Conservation (phyloP, 2,329 filamentous ascomycete genomes). For the Cordyceps cateniannulata region DNA sequence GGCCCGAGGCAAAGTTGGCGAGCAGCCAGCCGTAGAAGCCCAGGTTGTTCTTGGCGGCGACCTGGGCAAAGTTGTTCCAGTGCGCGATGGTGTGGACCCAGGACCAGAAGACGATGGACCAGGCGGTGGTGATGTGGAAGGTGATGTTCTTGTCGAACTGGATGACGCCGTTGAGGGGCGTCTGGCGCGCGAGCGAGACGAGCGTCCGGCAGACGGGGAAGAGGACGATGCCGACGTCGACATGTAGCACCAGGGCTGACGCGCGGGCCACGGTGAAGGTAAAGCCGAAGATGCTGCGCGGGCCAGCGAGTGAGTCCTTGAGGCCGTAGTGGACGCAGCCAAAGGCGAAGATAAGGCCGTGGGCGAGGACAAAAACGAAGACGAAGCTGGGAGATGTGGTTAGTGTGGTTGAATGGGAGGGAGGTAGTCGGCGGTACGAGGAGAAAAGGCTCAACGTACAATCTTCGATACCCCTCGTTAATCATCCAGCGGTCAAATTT, state of each 20-base stretch:
- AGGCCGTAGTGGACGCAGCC: conserved; percentile 73
- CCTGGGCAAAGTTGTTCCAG: conserved; percentile 79
- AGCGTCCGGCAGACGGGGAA: conserved; percentile 80
- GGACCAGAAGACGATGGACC: conserved; percentile 84
- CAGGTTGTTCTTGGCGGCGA: conserved; percentile 66
- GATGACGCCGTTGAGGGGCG: conserved; percentile 77
- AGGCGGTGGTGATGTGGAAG: conserved; percentile 78
- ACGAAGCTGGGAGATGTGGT: conserved; percentile 53
- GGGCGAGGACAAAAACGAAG: conserved; percentile 65
- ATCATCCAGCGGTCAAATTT: conserved; percentile 84
- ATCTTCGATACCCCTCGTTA: conserved; percentile 75
- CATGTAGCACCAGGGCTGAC: conserved; percentile 69
- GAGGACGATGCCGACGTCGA: conserved; percentile 73
- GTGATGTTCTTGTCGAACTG: conserved; percentile 88
- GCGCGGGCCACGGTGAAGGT: conserved; percentile 73
- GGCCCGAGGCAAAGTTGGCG: conserved; percentile 71
- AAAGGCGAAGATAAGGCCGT: conserved; percentile 72
- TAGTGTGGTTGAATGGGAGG: conserved; percentile 4
- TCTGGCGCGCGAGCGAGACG: conserved; percentile 73
- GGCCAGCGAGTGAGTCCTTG: conserved; percentile 64
- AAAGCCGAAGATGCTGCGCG: conserved; percentile 63
- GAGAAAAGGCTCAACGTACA: conserved; percentile 45
- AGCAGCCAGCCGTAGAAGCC: conserved; percentile 73
- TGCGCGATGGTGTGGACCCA: conserved; percentile 82
- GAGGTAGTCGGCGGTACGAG: not conserved